These are phyloP conservation scores for Cladorrhinum sp. DNA, from an alignment of 2,329 filamentous ascomycete species.

Conservation along the genomic window DNA sequence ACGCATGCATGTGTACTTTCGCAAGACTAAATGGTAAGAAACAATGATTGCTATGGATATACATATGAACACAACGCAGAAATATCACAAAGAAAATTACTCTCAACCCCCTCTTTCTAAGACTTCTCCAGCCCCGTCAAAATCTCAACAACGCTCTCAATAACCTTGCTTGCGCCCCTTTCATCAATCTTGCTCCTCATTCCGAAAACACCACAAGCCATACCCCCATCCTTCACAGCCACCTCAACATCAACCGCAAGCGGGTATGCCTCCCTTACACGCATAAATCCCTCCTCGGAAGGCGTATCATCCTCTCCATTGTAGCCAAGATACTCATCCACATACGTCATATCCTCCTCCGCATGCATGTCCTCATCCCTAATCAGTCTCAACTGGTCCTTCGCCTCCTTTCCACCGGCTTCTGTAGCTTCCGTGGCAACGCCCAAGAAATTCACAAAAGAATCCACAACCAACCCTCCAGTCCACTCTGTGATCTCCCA, in stretches of 20 bases:
- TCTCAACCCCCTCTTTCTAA: neutral
- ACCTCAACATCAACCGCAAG: conserved; percentile 26
- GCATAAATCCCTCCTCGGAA: conserved; percentile 27
- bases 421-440: neutral
- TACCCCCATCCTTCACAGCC: conserved; percentile 12
- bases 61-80: neutral
- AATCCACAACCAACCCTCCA: conserved; percentile 60
- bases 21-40: too few species aligned
- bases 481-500: conserved; percentile 75
- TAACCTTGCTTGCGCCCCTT: conserved; percentile 1
- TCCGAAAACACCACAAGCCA: conserved; percentile 29
- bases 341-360: neutral
- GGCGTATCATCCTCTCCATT: too few species aligned
- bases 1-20: too few species aligned
- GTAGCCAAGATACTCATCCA: conserved; percentile 22
- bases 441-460: conserved; percentile 78
- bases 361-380: neutral
- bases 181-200: conserved; percentile 7
- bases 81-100: neutral
- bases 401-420: neutral
- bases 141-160: conserved; percentile 9
- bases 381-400: neutral
- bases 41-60: too few species aligned
- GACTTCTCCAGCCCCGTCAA: conserved; percentile 2
- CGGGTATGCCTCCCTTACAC: neutral